phyloP scores from a whole-genome alignment of 1,139 yeast genomes.

The Debaryomyces sp. region DNA sequence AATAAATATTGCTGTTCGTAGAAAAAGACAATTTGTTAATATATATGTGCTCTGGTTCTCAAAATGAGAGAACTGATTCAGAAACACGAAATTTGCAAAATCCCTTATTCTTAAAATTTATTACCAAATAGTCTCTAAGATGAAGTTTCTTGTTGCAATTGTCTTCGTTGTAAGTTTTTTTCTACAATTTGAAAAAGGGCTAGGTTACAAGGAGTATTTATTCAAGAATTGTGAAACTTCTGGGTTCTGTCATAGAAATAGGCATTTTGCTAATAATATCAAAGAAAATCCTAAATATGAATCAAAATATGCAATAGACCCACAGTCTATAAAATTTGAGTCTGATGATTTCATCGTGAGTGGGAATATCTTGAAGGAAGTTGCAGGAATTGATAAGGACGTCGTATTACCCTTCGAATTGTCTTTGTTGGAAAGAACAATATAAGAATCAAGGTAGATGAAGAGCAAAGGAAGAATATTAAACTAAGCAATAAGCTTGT shows the following conservation, averaged over 20 bases:
- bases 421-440: conserved; percentile 56
- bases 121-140: not conserved
- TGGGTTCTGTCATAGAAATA: conserved; percentile 84
- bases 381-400: conserved; percentile 23
- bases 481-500: conserved; percentile 20
- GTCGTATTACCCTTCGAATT: conserved; percentile 58
- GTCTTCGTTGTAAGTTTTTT: conserved; percentile 1
- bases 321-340: conserved; percentile 34
- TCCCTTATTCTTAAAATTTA: not conserved
- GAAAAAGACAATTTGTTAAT: not conserved
- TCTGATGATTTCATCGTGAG: conserved; percentile 25
- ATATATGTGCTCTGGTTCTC: not conserved
- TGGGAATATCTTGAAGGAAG: conserved; percentile 51
- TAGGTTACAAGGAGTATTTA: conserved; percentile 66
- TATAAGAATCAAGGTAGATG: conserved; percentile 67
- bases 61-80: not conserved
- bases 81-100: not conserved
- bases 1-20: not conserved
- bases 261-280: conserved; percentile 60
- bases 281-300: conserved; percentile 26
- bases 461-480: conserved; percentile 38
- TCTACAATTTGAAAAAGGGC: conserved; percentile 10
- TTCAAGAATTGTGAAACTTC: conserved; percentile 81
- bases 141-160: not conserved
- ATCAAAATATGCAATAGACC: conserved; percentile 59